A percentile compares a stretch with the other conserved stretches of the same genome.
These are phyloP conservation scores for Polygonum aviculare DNA, from an alignment of 148 eudicot genomes.

Conservation along the genomic window DNA sequence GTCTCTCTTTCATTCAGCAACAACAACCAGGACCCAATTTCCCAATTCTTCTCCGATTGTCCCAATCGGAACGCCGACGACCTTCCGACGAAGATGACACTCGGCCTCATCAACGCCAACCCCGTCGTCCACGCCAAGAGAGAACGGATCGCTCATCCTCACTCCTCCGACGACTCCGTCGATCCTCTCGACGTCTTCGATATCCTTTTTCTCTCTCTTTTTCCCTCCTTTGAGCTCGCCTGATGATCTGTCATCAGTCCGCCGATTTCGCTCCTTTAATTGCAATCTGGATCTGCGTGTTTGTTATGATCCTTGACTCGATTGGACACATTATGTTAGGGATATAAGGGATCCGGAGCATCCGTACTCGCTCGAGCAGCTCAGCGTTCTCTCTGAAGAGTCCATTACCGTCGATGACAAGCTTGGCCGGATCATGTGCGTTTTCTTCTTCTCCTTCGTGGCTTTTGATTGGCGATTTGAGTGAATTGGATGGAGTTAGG, in stretches of 20 bases:
- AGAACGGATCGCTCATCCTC: slow-evolving; percentile 44
- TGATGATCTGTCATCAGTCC: neutral
- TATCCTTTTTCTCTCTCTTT: slow-evolving; percentile 43
- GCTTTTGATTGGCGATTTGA: neutral
- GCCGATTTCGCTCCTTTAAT: neutral
- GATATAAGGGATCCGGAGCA: slow-evolving; percentile 96
- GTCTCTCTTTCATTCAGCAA: neutral
- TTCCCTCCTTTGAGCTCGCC: neutral
- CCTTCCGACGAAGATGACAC: slow-evolving; percentile 41
- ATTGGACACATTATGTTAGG: slow-evolving; percentile 48
- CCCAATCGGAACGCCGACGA: neutral
- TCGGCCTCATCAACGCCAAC: slow-evolving; percentile 74
- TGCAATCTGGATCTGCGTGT: neutral
- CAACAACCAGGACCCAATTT: neutral
- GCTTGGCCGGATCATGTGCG: slow-evolving; percentile 74
- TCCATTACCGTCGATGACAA: slow-evolving; percentile 72
- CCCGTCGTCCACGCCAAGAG: slow-evolving; percentile 87
- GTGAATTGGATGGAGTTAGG: neutral
- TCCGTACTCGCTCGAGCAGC: slow-evolving; percentile 87
- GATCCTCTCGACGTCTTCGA: slow-evolving; percentile 93
- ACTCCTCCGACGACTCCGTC: slow-evolving; percentile 35
- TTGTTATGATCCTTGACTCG: slow-evolving; percentile 46
- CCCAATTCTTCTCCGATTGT: neutral
- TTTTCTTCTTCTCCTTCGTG: neutral
- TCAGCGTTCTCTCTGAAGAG: slow-evolving; percentile 78